Conservation (phyloP, 345 rosid species). For the Mallotus nudiflorus region DNA sequence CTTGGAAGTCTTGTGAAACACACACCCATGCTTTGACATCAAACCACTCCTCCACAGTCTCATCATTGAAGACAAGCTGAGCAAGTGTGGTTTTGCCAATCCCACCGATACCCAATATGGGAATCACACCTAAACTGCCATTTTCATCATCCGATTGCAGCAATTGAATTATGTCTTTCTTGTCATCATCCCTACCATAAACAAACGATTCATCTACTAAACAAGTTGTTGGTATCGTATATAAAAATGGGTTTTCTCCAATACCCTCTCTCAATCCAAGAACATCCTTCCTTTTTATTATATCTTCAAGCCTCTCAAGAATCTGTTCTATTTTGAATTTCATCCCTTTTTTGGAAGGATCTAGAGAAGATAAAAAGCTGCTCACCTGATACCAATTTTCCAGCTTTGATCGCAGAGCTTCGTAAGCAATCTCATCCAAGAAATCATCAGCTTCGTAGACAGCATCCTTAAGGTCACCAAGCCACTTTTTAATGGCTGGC, state of each 20-base stretch:
- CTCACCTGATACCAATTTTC: background rate
- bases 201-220: background rate
- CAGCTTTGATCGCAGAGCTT: background rate
- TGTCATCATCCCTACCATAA: background rate
- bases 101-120: too few species aligned
- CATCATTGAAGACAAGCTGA: too few species aligned
- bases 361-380: background rate
- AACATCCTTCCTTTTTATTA: background rate
- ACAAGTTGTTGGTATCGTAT: background rate
- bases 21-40: too few species aligned
- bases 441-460: background rate
- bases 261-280: background rate
- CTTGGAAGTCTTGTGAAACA: too few species aligned
- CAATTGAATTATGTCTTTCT: background rate
- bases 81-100: too few species aligned
- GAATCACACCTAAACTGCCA: too few species aligned
- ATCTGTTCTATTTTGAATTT: background rate
- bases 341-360: background rate
- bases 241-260: background rate
- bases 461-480: background rate
- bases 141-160: too few species aligned
- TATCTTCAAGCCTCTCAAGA: background rate
- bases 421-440: background rate
- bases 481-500: background rate
- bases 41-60: too few species aligned